Evolutionary conservation across 148 eudicot species (phyloP), one percentile per base, ranked within the genome.

Genomic region (Pharnaceum exiguum): DNA sequence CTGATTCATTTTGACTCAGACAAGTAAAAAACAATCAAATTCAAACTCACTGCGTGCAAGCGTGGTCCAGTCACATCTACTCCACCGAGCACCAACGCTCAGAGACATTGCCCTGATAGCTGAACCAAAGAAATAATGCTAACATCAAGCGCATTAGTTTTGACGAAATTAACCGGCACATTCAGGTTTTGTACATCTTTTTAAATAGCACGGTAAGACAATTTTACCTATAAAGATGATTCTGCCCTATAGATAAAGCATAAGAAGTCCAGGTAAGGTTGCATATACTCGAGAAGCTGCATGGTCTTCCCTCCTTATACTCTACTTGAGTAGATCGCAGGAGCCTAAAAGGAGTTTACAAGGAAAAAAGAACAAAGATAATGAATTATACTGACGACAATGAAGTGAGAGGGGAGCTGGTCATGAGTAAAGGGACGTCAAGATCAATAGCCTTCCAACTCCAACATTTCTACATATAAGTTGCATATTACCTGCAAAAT

Each of bases 31-130:
- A 51, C 27, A 60, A n/a, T 19, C 49, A n/a, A 42, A 28, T 10
- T 13, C 25, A 10, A 62, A 68, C 89, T 82, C 63, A 87, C 95
- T 37, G 95, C 87, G 65, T 90, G 97, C 61, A 90, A 63, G 72
- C 84, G 97, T 12, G 97, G 97, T 52, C 93, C 91, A 21, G 85
- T 74, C 33, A 90, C 79, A 72, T 87, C 93, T 55, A 87, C 95
- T 67, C 95, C 97, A 57, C 98, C 98, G 44, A 87, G 87, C 53
- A 87, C 97, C 76, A 87, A 70, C 38, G 97, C 95, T 66, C 93
- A 16, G 82, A 74, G 39, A 87, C 96, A 66, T 87, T 65, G 58
- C 97, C 89, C 67, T 90, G 95, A 59, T 90, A 79, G 73, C 89
- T 90, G 70, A 46, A 70, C 32, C 55, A 71, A 51, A 17, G 15